A percentile compares a stretch with the other conserved stretches of the same genome.
Conservation (phyloP, 805 yeast species). For the Cyberlindnera mycetangii region DNA sequence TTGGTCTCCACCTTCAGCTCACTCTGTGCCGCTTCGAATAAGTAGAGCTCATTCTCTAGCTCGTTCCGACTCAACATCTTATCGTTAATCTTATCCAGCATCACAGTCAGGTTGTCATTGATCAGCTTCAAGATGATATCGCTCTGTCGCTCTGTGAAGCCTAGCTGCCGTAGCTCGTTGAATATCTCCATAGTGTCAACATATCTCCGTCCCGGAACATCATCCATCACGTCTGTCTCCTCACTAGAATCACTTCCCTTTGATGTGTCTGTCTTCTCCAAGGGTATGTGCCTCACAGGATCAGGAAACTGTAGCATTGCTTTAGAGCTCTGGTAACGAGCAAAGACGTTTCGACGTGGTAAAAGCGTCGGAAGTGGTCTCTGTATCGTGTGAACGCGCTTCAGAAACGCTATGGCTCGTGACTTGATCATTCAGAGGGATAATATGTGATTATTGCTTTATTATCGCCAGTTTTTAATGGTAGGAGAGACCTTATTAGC, state of each 20-base stretch:
- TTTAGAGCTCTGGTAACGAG: background rate
- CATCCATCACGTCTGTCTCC: background rate
- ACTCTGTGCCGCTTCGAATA: conserved; percentile 89
- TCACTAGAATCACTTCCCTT: background rate
- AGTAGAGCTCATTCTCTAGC: conserved; percentile 80
- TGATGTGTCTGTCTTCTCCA: background rate
- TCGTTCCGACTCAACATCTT: conserved; percentile 49
- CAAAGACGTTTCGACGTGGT: background rate
- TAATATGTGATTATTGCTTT: no score
- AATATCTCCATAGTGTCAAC: conserved; percentile 66
- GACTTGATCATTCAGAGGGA: background rate
- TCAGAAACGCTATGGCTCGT: background rate
- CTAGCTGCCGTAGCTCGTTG: conserved; percentile 48
- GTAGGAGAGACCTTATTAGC: no score
- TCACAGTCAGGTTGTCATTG: conserved; percentile 32
- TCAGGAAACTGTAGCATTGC: conserved; percentile 1
- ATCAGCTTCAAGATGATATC: conserved; percentile 50
- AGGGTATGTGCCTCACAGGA: background rate
- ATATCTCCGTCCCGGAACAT: conserved; percentile 12
- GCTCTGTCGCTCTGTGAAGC: conserved; percentile 61
- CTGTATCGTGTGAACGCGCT: background rate
- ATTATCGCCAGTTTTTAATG: no score
- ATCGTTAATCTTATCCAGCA: conserved; percentile 32
- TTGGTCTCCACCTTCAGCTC: conserved; percentile 80
- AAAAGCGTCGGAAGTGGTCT: background rate